Base-by-base conservation (phyloP, 805 yeast genomes). In the Yamadazyma paraphyllophila region DNA sequence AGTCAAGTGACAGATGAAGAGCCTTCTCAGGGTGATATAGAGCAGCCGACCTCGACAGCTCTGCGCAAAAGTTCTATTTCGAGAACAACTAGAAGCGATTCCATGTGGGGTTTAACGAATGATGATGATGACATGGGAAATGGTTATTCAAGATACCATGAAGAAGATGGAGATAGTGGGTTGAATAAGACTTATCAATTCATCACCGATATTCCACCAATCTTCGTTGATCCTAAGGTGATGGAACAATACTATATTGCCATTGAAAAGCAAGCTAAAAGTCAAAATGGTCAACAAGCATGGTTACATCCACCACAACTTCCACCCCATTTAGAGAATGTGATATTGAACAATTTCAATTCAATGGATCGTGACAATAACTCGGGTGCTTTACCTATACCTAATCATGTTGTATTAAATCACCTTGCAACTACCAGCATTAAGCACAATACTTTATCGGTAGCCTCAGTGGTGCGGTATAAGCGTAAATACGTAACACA, bases 271-370 rank as follows among this genome's bases (percentile, higher is more conserved):
- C 83, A 79, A 55, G 80, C 84, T 36, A 83, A 82, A 60, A 72
- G 71, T 59, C 60, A 76, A 36, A 66, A 64, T 71, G 65, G 82
- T 64, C 70, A 80, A 68, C 71, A 83, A 73, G 76, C 75, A n/a
- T 70, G 75, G 76, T 78, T 91, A 43, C 89, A 95, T 26, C 98
- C 99, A 15, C 99, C 99, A 16, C 96, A 87, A 60, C 74, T 94
- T 41, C 99, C 99, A 7, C 99, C 99, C 8, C 99, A 92, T 64
- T 74, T 94, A 49, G 99, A 94, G 62, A 85, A 86, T 58, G 98
- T 94, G 45, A 90, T 94, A 45, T 76, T 92, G 59, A 92, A 92
- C 69, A 82, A 83, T 54, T 85, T 67, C 58, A 70, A 68, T 53
- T 77, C 71, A 17, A 59, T 56, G 55, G 88, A 84, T 55, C 78